A percentile compares a stretch with the other conserved stretches of the same genome.
These are phyloP conservation scores for Phyllosticta citrichinensis DNA, from an alignment of 2,329 filamentous ascomycete species.

Conservation along the genomic window DNA sequence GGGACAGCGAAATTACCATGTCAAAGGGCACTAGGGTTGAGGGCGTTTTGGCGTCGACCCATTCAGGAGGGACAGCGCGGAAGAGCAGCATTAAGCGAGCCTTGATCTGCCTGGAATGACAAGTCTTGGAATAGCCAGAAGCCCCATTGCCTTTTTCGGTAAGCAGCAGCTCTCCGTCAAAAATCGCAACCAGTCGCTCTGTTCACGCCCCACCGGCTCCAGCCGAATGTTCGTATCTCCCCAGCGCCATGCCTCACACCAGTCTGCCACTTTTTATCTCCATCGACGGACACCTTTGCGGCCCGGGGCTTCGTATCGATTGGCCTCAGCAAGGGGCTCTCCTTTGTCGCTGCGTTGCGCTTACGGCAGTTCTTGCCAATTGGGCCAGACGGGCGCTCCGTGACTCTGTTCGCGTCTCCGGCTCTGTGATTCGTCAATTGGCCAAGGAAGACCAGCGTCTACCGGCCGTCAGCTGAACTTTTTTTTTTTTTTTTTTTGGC, in stretches of 20 bases:
- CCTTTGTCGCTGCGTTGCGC: background rate
- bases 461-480: background rate
- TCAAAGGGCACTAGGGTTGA: background rate
- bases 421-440: background rate
- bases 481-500: background rate
- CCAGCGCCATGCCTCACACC: background rate
- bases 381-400: background rate
- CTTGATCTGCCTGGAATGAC: background rate
- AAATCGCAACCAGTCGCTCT: background rate
- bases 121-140: background rate
- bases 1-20: background rate
- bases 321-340: background rate
- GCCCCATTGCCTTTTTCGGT: background rate
- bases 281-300: background rate
- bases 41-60: background rate
- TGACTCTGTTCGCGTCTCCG: background rate
- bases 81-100: background rate
- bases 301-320: background rate
- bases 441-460: background rate
- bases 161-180: background rate
- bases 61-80: background rate
- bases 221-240: background rate
- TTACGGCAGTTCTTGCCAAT: background rate
- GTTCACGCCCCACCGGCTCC: background rate
- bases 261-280: background rate